Base-by-base conservation (phyloP, 1,139 yeast genomes). In the Yamadazyma diddensiae region DNA sequence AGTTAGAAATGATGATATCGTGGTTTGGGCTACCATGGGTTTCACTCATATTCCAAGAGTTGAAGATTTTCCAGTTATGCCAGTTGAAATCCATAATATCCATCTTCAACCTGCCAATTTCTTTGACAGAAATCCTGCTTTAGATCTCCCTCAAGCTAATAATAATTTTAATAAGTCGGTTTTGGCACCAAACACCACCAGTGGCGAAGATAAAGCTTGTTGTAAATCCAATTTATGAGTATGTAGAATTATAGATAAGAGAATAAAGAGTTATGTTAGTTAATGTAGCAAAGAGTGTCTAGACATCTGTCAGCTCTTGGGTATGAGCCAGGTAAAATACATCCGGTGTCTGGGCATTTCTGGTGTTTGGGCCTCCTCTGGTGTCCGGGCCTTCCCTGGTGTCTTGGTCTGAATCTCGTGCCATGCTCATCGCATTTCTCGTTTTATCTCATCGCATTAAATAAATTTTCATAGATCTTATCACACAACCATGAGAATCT, bases 61-160 rank as follows among this genome's bases (percentile, higher is more conserved):
- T 21, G 95, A 86, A 65, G 95, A 86, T 60, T 86, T 84, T 83
- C 95, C 95, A 34, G 94, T 86, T 41, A 86, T 86, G 95, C 94
- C 95, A 26, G 84, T 80, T 37, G 95, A 86, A 65, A 77, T 77
- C 47, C 73, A 69, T 50, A 81, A 73, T 54, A 79, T 85, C 47
- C 73, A 77, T 41, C 70, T 86, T 42, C 70, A 73, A 33, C 95
- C 95, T 33, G 65, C 73, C 50, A 86, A 86, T 42, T 86, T 86
- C 77, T 86, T 84, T 58, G 79, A 79, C 47, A 78, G 65, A 55
- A 85, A 85, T 59, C 95, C 95, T 17, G 90, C 90, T 24, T 68
- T 86, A 55, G 94, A 84, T 52, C 68, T 86, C 32, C 95, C 95
- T 30, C 80, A 80, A 53, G 77, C 94, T 12, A 73, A 62, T 51